These are phyloP conservation scores for Penicillium sp. DNA, from an alignment of 2,329 filamentous ascomycete genomes.

Conservation along the genomic window DNA sequence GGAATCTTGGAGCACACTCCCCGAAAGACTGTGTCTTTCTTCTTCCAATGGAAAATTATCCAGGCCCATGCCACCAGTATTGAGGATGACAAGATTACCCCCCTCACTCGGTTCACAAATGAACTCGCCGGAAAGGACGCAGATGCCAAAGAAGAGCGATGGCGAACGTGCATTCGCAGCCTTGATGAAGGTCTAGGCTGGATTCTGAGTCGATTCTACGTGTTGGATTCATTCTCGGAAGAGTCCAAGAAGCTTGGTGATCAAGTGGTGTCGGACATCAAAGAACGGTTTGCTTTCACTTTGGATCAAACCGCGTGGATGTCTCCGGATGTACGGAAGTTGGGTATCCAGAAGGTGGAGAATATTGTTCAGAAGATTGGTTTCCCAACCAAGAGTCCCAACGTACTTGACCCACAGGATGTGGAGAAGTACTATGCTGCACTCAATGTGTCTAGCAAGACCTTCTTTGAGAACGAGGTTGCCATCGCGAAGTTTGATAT, in stretches of 20 bases:
- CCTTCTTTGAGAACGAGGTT: constrained; percentile 61
- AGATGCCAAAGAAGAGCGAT: constrained; percentile 63
- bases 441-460: constrained; percentile 52
- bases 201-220: constrained; percentile 71
- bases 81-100: constrained; percentile 61
- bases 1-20: constrained; percentile 56
- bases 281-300: constrained; percentile 64
- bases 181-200: constrained; percentile 63
- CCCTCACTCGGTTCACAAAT: constrained; percentile 62
- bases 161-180: constrained; percentile 63
- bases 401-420: constrained; percentile 59
- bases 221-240: constrained; percentile 67
- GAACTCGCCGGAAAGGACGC: constrained; percentile 63
- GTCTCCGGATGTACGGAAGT: constrained; percentile 59
- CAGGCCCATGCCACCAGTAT: constrained; percentile 55
- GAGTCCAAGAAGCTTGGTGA: constrained; percentile 68
- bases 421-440: constrained; percentile 59
- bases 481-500: constrained; percentile 53
- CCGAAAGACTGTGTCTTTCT: constrained; percentile 60
- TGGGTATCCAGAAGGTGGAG: constrained; percentile 65
- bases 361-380: constrained; percentile 70
- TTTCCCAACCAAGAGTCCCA: constrained; percentile 63
- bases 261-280: constrained; percentile 70
- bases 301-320: constrained; percentile 65
- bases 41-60: constrained; percentile 65